These are phyloP conservation scores for Cubamyces lactineus DNA, from an alignment of 768 basidiomycete genomes.

Conservation along the genomic window DNA sequence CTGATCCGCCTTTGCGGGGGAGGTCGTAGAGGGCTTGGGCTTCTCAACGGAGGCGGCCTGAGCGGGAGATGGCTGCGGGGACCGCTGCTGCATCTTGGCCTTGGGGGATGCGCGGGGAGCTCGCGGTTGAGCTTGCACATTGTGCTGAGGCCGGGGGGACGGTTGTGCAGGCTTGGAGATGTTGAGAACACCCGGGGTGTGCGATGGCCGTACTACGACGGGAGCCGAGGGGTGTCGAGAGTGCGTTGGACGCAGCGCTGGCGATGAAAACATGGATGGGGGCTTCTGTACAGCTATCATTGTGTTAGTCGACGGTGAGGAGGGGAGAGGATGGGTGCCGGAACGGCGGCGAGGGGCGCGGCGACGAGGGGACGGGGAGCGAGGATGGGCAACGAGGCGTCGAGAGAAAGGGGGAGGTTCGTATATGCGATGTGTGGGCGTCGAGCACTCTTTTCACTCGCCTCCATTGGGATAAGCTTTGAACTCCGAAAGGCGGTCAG, in stretches of 20 bases:
- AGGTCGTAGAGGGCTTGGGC: conserved; percentile 28
- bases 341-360: conserved; percentile 31
- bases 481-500: conserved; percentile 16
- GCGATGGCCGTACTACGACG: conserved; percentile 69
- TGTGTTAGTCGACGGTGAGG: conserved; percentile 15
- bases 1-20: conserved; percentile 25
- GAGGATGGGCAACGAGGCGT: conserved; percentile 30
- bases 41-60: conserved; percentile 36
- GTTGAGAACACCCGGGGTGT: conserved; percentile 72
- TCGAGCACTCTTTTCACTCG: conserved; percentile 17
- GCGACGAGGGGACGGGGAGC: conserved; percentile 26
- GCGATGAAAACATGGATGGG: conserved; percentile 35
- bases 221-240: conserved; percentile 73
- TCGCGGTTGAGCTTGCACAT: conserved; percentile 40
- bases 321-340: conserved; percentile 25
- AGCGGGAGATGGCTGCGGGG: conserved; percentile 35
- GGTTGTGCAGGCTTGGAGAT: conserved; percentile 58
- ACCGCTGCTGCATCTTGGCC: conserved; percentile 36
- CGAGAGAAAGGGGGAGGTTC: conserved; percentile 22
- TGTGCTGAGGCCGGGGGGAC: conserved; percentile 41
- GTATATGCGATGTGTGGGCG: conserved; percentile 22
- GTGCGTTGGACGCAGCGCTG: conserved; percentile 43
- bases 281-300: conserved; percentile 51
- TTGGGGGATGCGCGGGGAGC: conserved; percentile 42
- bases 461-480: conserved; percentile 18